Evolutionary conservation across 108 stramenopile genomes (phyloP), one percentile per base, ranked within the genome.

Genomic region (Bacterosira constricta): DNA sequence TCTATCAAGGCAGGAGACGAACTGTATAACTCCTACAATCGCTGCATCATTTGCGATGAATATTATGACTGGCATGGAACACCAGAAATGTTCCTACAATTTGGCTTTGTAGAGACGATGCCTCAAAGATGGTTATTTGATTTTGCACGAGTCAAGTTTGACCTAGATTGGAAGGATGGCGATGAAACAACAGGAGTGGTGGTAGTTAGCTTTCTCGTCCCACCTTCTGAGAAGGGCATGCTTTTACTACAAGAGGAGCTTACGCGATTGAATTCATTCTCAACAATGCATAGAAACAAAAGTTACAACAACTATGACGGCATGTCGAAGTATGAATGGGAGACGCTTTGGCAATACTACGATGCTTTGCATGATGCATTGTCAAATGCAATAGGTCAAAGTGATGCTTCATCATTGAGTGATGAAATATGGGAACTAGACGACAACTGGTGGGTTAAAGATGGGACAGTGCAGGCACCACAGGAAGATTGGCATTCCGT

Each of bases 41-140:
- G 85, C 26, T 87, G 90, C 32, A 76, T 56, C 17, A 71, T 77
- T 18, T 91, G 90, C 62, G 51, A 52, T 0, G 62, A 47, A 0
- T 64, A 71, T 49, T 30, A 31, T 21, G 61, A 69, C 39, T 53
- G 67, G 51, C 83, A 73, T 75, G 86, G 88, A 29, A 88, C 86
- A 12, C 71, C 86, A 9, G 83, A 88, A 21, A 84, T 94, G 12
- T 77, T 94, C 21, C 52, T 73, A 8, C 80, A 87, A 63, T 91
- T 70, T 81, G 93, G 93, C 18, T 94, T 94, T 65, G 89, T 94
- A 1, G 93, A 94, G 68, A n/a, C 21, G 9, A 85, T 74, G 57
- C 93, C 93, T 12, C 89, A 90, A 74, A 58, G 82, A 21, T 93
- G 87, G 87, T 50, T 89, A 51, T 88, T 85, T 53, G 62, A 63